Evolutionary conservation across 2,329 filamentous ascomycete genomes (phyloP).

Genomic region (Thelonectria rubi): DNA sequence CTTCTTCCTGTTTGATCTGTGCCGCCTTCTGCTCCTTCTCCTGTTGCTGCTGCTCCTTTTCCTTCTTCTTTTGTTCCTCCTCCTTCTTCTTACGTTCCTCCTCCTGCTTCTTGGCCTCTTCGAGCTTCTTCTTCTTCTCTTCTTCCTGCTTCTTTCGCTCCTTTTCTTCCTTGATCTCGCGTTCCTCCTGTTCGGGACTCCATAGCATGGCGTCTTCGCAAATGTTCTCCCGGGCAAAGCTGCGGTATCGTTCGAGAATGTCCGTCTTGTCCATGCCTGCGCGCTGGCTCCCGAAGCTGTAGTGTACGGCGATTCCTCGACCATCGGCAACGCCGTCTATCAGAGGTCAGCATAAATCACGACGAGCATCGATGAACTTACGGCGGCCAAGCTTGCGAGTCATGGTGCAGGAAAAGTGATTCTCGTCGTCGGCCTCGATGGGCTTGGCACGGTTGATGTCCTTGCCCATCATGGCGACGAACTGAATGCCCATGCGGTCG

Average conservation of each 20-base stretch:
- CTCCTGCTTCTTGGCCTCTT: neutral
- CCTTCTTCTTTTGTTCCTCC: neutral
- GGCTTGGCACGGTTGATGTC: slow-evolving; percentile 60
- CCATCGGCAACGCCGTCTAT: slow-evolving; percentile 61
- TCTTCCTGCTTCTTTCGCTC: slow-evolving; percentile 5
- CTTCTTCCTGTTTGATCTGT: neutral
- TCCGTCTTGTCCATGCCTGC: slow-evolving; percentile 59
- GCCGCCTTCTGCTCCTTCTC: neutral
- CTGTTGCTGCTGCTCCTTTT: neutral
- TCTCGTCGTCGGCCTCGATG: slow-evolving; percentile 55
- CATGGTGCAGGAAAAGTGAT: slow-evolving; percentile 53
- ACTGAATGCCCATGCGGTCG: slow-evolving; percentile 61
- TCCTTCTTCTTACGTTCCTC: neutral
- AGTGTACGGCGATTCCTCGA: slow-evolving; percentile 62
- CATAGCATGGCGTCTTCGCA: slow-evolving; percentile 51
- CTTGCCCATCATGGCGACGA: slow-evolving; percentile 62
- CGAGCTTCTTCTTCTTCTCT: neutral
- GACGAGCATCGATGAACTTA: slow-evolving; percentile 26
- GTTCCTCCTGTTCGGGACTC: slow-evolving; percentile 34
- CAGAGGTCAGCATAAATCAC: slow-evolving; percentile 21
- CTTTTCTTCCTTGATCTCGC: neutral
- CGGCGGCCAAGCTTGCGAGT: slow-evolving; percentile 50
- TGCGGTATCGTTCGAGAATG: slow-evolving; percentile 61
- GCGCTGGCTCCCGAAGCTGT: slow-evolving; percentile 55
- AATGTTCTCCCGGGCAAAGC: slow-evolving; percentile 61